Percentiles rank a stretch among this genome's conserved stretches.
phyloP scores from a whole-genome alignment of 768 basidiomycete species.

The Suillus occidentalis region DNA sequence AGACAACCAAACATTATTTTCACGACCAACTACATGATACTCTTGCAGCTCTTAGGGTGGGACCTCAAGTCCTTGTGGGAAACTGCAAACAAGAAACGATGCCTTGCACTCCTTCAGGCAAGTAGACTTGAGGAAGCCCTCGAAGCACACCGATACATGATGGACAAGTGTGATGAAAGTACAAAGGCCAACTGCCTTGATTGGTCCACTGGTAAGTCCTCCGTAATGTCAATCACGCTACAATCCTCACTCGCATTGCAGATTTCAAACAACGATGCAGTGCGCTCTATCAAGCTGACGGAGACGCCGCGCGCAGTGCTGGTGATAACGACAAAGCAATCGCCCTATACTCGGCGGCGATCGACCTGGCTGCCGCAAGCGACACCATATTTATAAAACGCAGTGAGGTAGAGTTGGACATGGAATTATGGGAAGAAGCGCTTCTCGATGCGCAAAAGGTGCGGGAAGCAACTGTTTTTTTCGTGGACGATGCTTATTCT shows the following conservation, averaged over 20 bases:
- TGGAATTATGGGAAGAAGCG: neutral
- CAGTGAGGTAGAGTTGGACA: neutral
- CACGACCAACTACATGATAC: neutral
- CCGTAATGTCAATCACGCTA: neutral
- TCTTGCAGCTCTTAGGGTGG: conserved; percentile 1
- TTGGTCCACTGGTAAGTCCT: neutral
- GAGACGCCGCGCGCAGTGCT: neutral
- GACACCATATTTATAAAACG: neutral
- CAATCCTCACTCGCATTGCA: neutral
- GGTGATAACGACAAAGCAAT: neutral
- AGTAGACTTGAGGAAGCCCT: neutral
- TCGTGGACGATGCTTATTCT: neutral
- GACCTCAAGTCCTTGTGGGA: neutral
- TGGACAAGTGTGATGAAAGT: neutral
- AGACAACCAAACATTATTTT: neutral
- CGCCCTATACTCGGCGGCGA: neutral
- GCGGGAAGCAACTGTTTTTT: neutral
- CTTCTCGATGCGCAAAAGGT: conserved; percentile 1
- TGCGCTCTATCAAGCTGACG: neutral
- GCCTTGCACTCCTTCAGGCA: neutral
- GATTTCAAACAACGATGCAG: neutral
- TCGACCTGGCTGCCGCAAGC: neutral
- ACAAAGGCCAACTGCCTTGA: neutral
- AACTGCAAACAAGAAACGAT: neutral
- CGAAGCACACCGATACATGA: neutral